Percentiles rank a stretch among this genome's conserved stretches.
These are phyloP conservation scores for Rhododendron molle DNA, from an alignment of 148 eudicot species.

Conservation along the genomic window DNA sequence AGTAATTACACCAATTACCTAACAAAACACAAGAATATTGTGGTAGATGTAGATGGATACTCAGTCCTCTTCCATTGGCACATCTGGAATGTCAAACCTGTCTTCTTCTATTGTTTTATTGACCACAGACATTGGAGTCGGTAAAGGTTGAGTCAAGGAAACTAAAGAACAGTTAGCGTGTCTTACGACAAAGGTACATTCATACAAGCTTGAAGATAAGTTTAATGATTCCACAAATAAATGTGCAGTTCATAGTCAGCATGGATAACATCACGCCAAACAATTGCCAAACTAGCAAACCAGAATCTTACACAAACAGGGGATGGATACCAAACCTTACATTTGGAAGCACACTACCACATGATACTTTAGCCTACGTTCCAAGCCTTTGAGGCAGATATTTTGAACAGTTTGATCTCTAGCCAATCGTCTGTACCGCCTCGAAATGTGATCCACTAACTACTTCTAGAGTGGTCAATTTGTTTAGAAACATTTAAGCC, in stretches of 20 bases:
- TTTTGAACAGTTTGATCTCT: not conserved
- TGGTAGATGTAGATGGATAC: not conserved
- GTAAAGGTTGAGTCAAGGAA: constrained; percentile 63
- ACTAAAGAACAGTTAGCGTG: not conserved
- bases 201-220: too few species aligned
- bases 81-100: constrained; percentile 84
- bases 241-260: not conserved
- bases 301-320: not conserved
- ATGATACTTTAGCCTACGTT: not conserved
- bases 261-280: not conserved
- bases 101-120: constrained; percentile 72
- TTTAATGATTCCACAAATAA: too few species aligned
- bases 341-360: not conserved
- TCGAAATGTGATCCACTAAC: not conserved
- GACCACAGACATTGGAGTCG: constrained; percentile 60
- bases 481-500: not conserved
- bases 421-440: not conserved
- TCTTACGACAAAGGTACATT: not conserved
- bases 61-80: constrained; percentile 94
- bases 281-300: not conserved
- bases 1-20: too few species aligned
- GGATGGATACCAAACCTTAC: not conserved
- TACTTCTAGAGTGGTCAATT: not conserved
- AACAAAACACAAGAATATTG: not conserved
- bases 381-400: not conserved